phyloP scores from a whole-genome alignment of 352 stramenopile species.

The Pythium myriotylum region DNA sequence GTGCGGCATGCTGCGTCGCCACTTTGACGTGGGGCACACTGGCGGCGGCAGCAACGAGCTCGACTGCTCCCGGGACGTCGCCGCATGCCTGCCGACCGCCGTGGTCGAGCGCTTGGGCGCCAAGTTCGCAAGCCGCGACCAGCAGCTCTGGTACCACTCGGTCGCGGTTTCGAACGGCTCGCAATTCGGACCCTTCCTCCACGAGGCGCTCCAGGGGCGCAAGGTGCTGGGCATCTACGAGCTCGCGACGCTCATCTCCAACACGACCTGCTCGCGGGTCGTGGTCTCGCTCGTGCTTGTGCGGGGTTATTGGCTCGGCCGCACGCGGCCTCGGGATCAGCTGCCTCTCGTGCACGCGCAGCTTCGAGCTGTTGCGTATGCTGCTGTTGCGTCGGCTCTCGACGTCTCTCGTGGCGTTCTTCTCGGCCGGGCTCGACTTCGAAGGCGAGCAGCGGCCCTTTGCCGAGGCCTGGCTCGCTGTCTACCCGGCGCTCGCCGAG shows the following conservation, averaged over 20 bases:
- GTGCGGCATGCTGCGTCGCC: slow-evolving; percentile 26
- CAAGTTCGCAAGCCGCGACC: slow-evolving; percentile 38
- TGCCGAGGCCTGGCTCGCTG: slow-evolving; percentile 47
- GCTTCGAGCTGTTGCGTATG: slow-evolving; percentile 46
- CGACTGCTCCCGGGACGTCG: slow-evolving; percentile 27
- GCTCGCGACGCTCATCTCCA: slow-evolving; percentile 53
- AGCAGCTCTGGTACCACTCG: slow-evolving; percentile 5
- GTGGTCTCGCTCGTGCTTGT: slow-evolving; percentile 33
- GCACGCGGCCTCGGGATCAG: slow-evolving; percentile 30
- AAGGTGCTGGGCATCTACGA: slow-evolving; percentile 38
- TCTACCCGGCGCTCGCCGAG: slow-evolving; percentile 48
- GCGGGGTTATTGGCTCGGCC: slow-evolving; percentile 12
- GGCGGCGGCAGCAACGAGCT: slow-evolving; percentile 28
- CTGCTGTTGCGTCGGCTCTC: slow-evolving; percentile 43
- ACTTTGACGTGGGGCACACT: slow-evolving; percentile 36
- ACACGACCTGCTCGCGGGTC: slow-evolving; percentile 47
- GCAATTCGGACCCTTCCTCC: slow-evolving; percentile 44
- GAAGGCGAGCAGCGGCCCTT: slow-evolving; percentile 45
- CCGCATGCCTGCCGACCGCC: slow-evolving; percentile 7
- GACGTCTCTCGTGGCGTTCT: slow-evolving; percentile 44
- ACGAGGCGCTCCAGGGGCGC: slow-evolving; percentile 22
- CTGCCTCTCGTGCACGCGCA: slow-evolving; percentile 39
- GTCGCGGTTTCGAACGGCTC: slow-evolving; percentile 29
- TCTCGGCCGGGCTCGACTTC: slow-evolving; percentile 40
- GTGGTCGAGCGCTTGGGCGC: slow-evolving; percentile 45